Evolutionary conservation across 2,329 filamentous ascomycete species (phyloP), one percentile per base, ranked within the genome.

Genomic region (Cladosporium sp.): DNA sequence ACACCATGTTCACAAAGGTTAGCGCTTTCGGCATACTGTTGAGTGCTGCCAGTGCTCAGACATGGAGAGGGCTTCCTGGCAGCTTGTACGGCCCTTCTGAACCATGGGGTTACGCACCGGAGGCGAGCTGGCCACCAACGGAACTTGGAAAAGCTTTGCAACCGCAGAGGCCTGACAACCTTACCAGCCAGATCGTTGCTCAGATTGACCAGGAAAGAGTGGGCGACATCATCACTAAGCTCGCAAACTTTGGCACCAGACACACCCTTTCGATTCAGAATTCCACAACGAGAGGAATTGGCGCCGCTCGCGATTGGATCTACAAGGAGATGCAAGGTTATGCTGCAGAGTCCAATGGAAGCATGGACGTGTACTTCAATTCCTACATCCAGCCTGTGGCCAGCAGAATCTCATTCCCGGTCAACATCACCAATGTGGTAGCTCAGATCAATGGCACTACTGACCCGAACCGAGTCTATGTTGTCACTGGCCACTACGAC

Each of bases 281-380:
- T 66, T 80, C 80, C 37, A 79, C 79, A 3, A 81, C 78, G 2
- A 77, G 81, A 5, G 85, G 85, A 1, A 86, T 87, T 62, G 84
- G 84, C 1, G 85, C 85, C 6, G 84, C 85, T 12, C 74, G 85
- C 66, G 83, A 86, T 70, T 87, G 85, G 84, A 82, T 87, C 57
- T 79, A 79, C 35, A 74, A 75, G 28, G 80, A 86, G 72, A 84
- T 85, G 78, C 74, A 76, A 52, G 75, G 74, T 44, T 82, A 82
- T 67, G 84, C 85, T 2, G 75, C 78, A 21, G 75, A 77, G 3
- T 82, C 80, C 55, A 79, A 83, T n/a, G 84, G 84, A 0, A 75
- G 78, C 23, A 82, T 87, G 78, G 79, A 74, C 0, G 84, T 87
- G 3, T 78, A 79, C 56, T 79, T 84, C 52, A 78, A 80, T 31